A percentile compares a stretch with the other conserved stretches of the same genome.
Conservation (phyloP, 2,329 filamentous ascomycete species). For the Colletotrichum costaricense region DNA sequence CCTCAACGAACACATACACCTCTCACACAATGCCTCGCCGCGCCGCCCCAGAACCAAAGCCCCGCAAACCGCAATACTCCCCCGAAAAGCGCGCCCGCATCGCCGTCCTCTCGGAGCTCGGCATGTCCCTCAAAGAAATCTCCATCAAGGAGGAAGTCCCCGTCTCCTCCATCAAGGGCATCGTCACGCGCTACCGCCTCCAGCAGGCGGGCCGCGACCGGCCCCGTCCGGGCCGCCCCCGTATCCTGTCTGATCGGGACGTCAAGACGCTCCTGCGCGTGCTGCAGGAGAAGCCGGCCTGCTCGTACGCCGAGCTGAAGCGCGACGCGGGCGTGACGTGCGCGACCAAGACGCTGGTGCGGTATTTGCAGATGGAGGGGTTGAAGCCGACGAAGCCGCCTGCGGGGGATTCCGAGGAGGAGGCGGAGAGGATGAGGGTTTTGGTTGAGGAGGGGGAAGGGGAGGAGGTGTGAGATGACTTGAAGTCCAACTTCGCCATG, state of each 20-base stretch:
- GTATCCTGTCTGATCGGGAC: constrained; percentile 33
- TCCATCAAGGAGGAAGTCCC: constrained; percentile 35
- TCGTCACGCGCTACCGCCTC: constrained; percentile 35
- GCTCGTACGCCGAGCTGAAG: constrained; percentile 34
- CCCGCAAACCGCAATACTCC: constrained; percentile 35
- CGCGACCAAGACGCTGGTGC: constrained; percentile 33
- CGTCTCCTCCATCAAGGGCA: constrained; percentile 34
- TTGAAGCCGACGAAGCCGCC: constrained; percentile 35
- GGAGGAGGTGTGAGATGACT: constrained; percentile 19
- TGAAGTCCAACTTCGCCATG: too few species aligned
- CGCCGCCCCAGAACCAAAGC: constrained; percentile 32
- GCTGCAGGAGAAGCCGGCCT: constrained; percentile 31
- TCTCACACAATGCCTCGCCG: constrained; percentile 29
- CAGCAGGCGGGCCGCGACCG: constrained; percentile 35
- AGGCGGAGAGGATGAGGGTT: constrained; percentile 28
- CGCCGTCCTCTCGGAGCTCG: constrained; percentile 33
- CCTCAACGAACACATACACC: neutral
- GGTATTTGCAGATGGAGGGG: constrained; percentile 34
- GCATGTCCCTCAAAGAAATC: constrained; percentile 35
- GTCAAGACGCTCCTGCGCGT: constrained; percentile 33
- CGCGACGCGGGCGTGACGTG: constrained; percentile 28
- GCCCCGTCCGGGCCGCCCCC: constrained; percentile 28
- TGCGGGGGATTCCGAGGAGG: constrained; percentile 33
- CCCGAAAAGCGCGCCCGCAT: constrained; percentile 35
- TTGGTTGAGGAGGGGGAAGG: constrained; percentile 16